Evolutionary conservation across 2,329 filamentous ascomycete genomes (phyloP).

Genomic region (Akanthomyces dipterigenus): DNA sequence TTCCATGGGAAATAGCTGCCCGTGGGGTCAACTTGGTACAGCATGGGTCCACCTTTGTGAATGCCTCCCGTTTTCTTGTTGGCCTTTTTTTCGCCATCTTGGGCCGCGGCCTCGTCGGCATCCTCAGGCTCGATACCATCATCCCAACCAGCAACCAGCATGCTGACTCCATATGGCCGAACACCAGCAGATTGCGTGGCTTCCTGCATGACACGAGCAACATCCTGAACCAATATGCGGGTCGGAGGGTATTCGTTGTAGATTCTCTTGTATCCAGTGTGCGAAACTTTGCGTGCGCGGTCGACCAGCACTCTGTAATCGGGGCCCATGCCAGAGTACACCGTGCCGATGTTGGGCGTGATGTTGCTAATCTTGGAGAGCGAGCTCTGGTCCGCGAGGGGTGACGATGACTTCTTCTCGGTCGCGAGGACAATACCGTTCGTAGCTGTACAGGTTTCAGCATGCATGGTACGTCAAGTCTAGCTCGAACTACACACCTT

Average conservation of each 20-base stretch:
- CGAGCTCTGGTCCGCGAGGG: conserved; percentile 89
- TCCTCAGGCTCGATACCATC: conserved; percentile 88
- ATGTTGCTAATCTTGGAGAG: conserved; percentile 96
- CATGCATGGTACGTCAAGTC: conserved; percentile 17
- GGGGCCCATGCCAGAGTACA: conserved; percentile 98
- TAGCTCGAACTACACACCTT: conserved; percentile 55
- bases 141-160: conserved; percentile 96
- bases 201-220: conserved; percentile 97
- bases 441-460: conserved; percentile 56
- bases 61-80: conserved; percentile 90
- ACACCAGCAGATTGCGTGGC: conserved; percentile 97
- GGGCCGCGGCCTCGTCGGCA: conserved; percentile 54
- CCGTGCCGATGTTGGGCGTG: conserved; percentile 99
- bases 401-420: conserved; percentile 98
- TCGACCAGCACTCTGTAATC: conserved; percentile 97
- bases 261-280: conserved; percentile 98
- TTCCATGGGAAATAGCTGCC: conserved; percentile 99
- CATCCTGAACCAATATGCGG: conserved; percentile 96
- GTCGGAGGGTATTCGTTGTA: conserved; percentile 99
- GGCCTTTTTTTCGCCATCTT: conserved; percentile 60
- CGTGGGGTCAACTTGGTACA: conserved; percentile 98
- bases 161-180: conserved; percentile 88
- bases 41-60: conserved; percentile 88
- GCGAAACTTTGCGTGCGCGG: conserved; percentile 95
- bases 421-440: conserved; percentile 98